Base-by-base conservation (phyloP, 1,284 basidiomycete species). In the Vanrija humicola region DNA sequence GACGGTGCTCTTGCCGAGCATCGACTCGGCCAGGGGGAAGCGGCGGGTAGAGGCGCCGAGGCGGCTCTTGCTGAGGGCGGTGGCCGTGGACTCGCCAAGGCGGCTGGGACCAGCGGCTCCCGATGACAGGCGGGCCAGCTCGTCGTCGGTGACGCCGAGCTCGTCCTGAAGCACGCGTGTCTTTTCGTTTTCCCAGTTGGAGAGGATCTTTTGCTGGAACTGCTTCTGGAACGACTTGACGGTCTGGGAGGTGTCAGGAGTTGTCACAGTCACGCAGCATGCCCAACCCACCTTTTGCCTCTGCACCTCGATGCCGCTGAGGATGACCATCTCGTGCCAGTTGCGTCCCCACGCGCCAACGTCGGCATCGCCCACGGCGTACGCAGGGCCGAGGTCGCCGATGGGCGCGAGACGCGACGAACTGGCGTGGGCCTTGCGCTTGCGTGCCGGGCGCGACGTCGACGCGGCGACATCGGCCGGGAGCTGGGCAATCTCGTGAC, bases 271-370 rank as follows among this genome's bases (percentile, higher is more conserved):
- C 21, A 5, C 21, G 2, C 12, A 45, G 44, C 50, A 23, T 42
- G 26, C 18, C 15, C 14, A 15, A 39, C 64, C 59, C 23, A 70
- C 72, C 56, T 64, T 64, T 60, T 73, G 70, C 19, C 73, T 54
- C 62, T 75, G 73, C 26, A 66, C 55, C 52, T 75, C 73, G 43
- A 75, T 75, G 10, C 73, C 73, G 46, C 65, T 66, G 8, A 75
- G 64, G 23, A 75, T 75, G 23, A 73, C 66, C 69, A 70, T 75
- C 63, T 75, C 73, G 57, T 75, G 73, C 70, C 69, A 73, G 54
- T 75, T 75, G 48, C 73, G 63, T 0, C 70, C 70, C 73, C 73
- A 75, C 1, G 69, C 63, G 10, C 62, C 64, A 10, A 75, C 66
- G 54, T 75, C 73, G 10, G 58, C 64, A 42, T 72, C 70, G 12